Evolutionary conservation across 2,329 filamentous ascomycete species (phyloP).

Genomic region (Aureobasidium sp.): DNA sequence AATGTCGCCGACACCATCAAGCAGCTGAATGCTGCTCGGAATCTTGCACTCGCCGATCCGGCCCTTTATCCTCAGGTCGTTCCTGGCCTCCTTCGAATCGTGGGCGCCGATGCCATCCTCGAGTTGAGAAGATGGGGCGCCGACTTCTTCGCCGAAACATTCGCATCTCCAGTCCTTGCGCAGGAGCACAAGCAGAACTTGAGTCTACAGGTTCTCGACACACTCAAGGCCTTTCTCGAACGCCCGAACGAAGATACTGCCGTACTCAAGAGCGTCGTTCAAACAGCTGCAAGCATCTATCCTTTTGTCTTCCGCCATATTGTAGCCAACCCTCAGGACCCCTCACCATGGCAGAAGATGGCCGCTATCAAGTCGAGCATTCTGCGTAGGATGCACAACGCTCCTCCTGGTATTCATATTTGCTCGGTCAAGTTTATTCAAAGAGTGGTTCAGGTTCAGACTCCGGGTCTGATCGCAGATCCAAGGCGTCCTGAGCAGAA

Average conservation of each 20-base stretch:
- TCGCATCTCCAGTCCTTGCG: conserved; percentile 80
- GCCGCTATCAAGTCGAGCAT: conserved; percentile 82
- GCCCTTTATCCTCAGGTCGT: conserved; percentile 89
- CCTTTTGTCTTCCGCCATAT: conserved; percentile 87
- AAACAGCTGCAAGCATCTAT: conserved; percentile 87
- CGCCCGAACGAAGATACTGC: conserved; percentile 60
- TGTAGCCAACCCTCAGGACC: conserved; percentile 78
- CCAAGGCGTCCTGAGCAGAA: conserved; percentile 69
- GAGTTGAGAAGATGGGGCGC: conserved; percentile 92
- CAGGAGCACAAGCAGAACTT: conserved; percentile 73
- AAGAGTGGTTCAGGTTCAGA: conserved; percentile 86
- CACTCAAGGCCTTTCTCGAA: conserved; percentile 49
- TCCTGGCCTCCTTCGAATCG: conserved; percentile 85
- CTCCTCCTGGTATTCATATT: conserved; percentile 69
- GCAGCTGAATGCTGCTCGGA: conserved; percentile 84
- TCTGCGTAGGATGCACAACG: conserved; percentile 77
- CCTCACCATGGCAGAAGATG: conserved; percentile 80
- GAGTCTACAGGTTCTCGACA: conserved; percentile 69
- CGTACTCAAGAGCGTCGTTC: conserved; percentile 79
- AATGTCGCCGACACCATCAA: conserved; percentile 61
- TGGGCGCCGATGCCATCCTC: conserved; percentile 64
- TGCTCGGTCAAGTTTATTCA: conserved; percentile 98
- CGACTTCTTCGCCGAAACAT: conserved; percentile 92
- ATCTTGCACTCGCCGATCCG: conserved; percentile 79
- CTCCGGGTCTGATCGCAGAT: conserved; percentile 72